phyloP scores from a whole-genome alignment of 495 filamentous ascomycete genomes.

The Hamigera avellanea region DNA sequence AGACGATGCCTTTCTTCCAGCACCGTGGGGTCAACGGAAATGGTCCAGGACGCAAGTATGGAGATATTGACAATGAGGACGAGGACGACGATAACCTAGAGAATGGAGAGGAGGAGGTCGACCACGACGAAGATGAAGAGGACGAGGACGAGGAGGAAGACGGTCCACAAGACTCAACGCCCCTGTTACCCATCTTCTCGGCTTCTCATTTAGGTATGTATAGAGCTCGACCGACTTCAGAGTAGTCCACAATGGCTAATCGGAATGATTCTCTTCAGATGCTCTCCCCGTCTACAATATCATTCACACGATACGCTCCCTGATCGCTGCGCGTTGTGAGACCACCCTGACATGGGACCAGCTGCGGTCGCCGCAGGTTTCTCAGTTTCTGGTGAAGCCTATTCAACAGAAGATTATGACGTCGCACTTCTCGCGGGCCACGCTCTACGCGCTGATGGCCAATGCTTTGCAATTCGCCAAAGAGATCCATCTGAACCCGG shows the following conservation, averaged over 20 bases:
- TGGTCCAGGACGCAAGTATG: conserved; percentile 31
- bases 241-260: too few species aligned
- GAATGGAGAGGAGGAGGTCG: conserved; percentile 34
- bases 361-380: conserved; percentile 84
- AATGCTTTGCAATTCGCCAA: conserved; percentile 90
- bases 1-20: conserved; percentile 22
- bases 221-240: too few species aligned
- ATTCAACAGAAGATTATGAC: conserved; percentile 70
- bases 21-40: conserved; percentile 4
- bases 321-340: conserved; percentile 74
- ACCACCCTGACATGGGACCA: conserved; percentile 94
- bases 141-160: conserved; percentile 42
- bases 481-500: conserved; percentile 68
- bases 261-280: conserved; percentile 32
- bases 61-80: conserved; percentile 26
- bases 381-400: conserved; percentile 89
- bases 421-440: conserved; percentile 73
- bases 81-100: conserved; percentile 48
- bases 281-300: conserved; percentile 77
- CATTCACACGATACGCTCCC: conserved; percentile 74
- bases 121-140: conserved; percentile 28
- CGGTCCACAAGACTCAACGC: conserved; percentile 41
- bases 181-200: conserved; percentile 74
- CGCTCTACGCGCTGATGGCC: conserved; percentile 79
- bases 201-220: conserved; percentile 61